Conservation (phyloP, 2,329 filamentous ascomycete species). For the Alternaria gaisen region DNA sequence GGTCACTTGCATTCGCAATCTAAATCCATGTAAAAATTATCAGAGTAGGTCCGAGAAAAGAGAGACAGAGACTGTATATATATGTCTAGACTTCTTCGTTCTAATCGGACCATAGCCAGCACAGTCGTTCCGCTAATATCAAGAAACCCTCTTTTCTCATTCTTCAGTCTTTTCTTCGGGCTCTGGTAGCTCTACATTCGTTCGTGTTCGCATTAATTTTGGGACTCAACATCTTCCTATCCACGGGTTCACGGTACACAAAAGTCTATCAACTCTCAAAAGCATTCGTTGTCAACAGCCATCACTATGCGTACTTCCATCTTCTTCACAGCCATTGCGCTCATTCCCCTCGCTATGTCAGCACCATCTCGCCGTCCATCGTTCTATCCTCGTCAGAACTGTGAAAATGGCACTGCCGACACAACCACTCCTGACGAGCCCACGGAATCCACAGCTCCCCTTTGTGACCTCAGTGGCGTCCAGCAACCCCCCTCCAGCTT, state of each 20-base stretch:
- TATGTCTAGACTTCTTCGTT: slow-evolving; percentile 16
- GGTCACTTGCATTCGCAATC: slow-evolving; percentile 15
- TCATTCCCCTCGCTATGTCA: slow-evolving; percentile 37
- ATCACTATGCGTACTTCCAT: slow-evolving; percentile 36
- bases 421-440: background rate
- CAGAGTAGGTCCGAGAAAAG: slow-evolving; percentile 3
- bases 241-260: background rate
- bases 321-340: slow-evolving; percentile 28
- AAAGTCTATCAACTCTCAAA: slow-evolving; percentile 9
- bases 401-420: slow-evolving; percentile 11
- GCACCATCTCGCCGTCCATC: slow-evolving; percentile 27
- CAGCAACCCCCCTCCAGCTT: slow-evolving; percentile 40
- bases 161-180: slow-evolving; percentile 33
- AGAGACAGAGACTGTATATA: slow-evolving; percentile 19
- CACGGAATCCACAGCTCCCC: background rate
- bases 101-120: slow-evolving; percentile 6
- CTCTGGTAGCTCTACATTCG: slow-evolving; percentile 44
- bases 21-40: slow-evolving; percentile 18
- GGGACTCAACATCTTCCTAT: background rate
- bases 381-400: slow-evolving; percentile 27
- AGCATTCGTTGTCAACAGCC: background rate
- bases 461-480: slow-evolving; percentile 37
- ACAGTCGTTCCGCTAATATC: slow-evolving; percentile 7
- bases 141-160: slow-evolving; percentile 20
- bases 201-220: slow-evolving; percentile 12